Evolutionary conservation across 805 yeast genomes (phyloP).

Genomic region (Kazachstania psychrophila): DNA sequence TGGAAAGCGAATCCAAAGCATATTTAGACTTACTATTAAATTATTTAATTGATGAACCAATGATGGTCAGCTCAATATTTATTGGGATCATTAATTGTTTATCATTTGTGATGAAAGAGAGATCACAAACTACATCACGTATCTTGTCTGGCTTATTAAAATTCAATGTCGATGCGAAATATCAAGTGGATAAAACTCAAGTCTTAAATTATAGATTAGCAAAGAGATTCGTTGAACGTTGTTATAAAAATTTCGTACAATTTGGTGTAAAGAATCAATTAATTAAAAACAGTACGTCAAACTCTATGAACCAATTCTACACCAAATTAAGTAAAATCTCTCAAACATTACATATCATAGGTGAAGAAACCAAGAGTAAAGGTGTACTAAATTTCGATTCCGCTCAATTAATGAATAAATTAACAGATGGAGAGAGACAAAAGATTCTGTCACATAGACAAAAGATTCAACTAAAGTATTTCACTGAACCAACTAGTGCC

Average conservation of each 20-base stretch:
- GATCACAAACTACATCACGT: slow-evolving; percentile 50
- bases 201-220: slow-evolving; percentile 41
- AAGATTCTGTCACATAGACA: slow-evolving; percentile 9
- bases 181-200: slow-evolving; percentile 35
- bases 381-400: slow-evolving; percentile 25
- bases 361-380: slow-evolving; percentile 30
- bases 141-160: slow-evolving; percentile 51
- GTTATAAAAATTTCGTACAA: slow-evolving; percentile 38
- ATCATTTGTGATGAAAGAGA: slow-evolving; percentile 51
- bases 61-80: slow-evolving; percentile 47
- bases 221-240: slow-evolving; percentile 55
- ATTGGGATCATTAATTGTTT: slow-evolving; percentile 62
- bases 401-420: slow-evolving; percentile 18
- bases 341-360: slow-evolving; percentile 27
- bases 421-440: slow-evolving; percentile 18
- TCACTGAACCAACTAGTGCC: neutral
- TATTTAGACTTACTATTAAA: slow-evolving; percentile 57
- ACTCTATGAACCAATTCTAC: slow-evolving; percentile 17
- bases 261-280: slow-evolving; percentile 33
- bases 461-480: slow-evolving; percentile 2
- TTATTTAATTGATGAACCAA: slow-evolving; percentile 45
- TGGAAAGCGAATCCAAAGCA: slow-evolving; percentile 66
- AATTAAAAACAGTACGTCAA: slow-evolving; percentile 18
- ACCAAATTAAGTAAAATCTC: slow-evolving; percentile 27
- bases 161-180: slow-evolving; percentile 52